Evolutionary conservation across 2,329 filamentous ascomycete species (phyloP), one percentile per base, ranked within the genome.

Genomic region (Rhynchosporium graminicola): DNA sequence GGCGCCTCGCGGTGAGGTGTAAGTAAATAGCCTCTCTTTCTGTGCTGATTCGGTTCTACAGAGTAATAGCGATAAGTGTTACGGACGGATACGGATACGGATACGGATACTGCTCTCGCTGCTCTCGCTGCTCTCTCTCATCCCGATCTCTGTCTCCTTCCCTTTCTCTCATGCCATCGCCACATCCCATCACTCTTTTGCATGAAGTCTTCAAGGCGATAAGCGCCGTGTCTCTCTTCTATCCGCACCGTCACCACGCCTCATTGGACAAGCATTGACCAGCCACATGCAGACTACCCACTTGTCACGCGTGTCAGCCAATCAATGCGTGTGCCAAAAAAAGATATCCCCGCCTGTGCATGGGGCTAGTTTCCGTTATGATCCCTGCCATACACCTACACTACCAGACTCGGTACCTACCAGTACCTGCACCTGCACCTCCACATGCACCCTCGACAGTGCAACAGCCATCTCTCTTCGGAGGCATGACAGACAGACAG

Each of bases 321-420:
- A 69, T 69, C 57, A 63, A 43, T 52, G 33, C 42, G 42, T 59
- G 58, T 63, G 60, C 68, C 68, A 70, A 62, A 67, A 69, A 65
- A 67, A 63, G 68, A 68, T 52, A 57, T 33, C 56, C 56, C 56
- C 45, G 43, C 36, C 45, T 58, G 56, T 38, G 56, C 43, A 48
- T 58, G 43, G 12, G 4, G n/a, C 40, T 57, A 57, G 31, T 45
- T 1, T 20, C 20, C 20, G 20, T 20, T 20, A 20, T 9, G 42
- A 13, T 4, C 42, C 42, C 42, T 43, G 42, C 13, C 20, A 20
- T 20, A 20, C 20, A 20, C 20, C 20, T 20, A 36, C 9, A 10
- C 33, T 20, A 20, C 20, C 20, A 20, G 20, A 20, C 20, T 20
- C 1, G 20, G 20, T 20, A 20, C 20, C 20, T 20, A 20, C 20